phyloP scores from a whole-genome alignment of 768 basidiomycete species.

The Termitomyces sp. region DNA sequence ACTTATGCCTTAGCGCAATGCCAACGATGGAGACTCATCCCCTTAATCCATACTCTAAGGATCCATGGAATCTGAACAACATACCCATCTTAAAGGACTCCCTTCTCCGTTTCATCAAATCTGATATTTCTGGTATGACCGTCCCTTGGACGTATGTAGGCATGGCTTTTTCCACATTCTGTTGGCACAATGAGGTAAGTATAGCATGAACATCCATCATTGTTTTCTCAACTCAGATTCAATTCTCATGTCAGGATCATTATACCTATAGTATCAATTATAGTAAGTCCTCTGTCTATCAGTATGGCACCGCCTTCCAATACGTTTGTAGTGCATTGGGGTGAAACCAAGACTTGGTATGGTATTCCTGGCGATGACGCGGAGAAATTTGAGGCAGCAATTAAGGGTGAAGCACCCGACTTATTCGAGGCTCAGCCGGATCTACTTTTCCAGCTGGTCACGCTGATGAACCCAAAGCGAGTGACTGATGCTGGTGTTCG shows the following conservation, averaged over 20 bases:
- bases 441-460: conserved; percentile 94
- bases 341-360: conserved; percentile 99
- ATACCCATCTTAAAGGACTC: conserved; percentile 92
- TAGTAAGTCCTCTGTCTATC: conserved; percentile 47
- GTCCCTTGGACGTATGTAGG: conserved; percentile 99
- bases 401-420: conserved; percentile 92
- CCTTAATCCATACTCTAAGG: conserved; percentile 76
- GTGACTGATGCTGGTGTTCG: conserved; percentile 84
- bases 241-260: conserved; percentile 63
- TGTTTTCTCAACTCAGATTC: not conserved
- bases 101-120: conserved; percentile 94
- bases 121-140: conserved; percentile 99
- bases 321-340: conserved; percentile 86
- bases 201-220: not conserved
- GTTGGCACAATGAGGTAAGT: conserved; percentile 99
- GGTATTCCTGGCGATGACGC: conserved; percentile 95
- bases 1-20: conserved; percentile 63
- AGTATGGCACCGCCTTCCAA: conserved; percentile 9
- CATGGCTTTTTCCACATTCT: conserved; percentile 98
- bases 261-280: conserved; percentile 96
- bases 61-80: conserved; percentile 98
- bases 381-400: conserved; percentile 93
- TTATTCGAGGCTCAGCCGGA: conserved; percentile 97
- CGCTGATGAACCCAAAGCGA: conserved; percentile 92
- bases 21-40: conserved; percentile 95